Evolutionary conservation across 2,329 filamentous ascomycete species (phyloP).

Genomic region (Aureobasidium pullulans): DNA sequence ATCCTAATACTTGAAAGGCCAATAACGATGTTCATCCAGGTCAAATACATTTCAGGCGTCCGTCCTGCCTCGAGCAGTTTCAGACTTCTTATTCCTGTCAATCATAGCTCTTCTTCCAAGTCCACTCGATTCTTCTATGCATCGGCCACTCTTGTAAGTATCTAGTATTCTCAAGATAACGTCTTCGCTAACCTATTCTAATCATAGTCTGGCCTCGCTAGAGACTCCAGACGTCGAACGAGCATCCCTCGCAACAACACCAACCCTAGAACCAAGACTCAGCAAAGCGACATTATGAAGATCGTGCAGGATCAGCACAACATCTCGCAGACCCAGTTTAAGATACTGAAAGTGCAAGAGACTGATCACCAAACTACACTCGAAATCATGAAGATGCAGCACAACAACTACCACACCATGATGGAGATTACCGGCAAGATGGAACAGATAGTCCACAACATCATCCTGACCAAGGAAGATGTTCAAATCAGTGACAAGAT

Average conservation of each 20-base stretch:
- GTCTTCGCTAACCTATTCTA: background rate
- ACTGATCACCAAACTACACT: no score
- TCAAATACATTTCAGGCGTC: no score
- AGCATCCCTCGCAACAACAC: background rate
- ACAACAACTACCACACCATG: background rate
- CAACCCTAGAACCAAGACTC: background rate
- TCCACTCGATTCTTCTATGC: background rate
- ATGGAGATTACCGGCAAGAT: background rate
- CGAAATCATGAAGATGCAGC: background rate
- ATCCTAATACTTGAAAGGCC: no score
- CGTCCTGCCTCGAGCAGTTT: no score
- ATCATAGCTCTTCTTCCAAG: background rate
- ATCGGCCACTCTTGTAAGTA: background rate
- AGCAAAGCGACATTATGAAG: background rate
- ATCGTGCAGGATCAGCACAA: background rate
- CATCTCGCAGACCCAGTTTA: background rate
- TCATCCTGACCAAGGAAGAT: background rate
- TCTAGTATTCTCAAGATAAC: background rate
- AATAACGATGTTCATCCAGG: no score
- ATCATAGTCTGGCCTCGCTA: background rate
- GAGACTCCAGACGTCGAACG: background rate
- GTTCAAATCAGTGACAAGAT: conserved; percentile 8
- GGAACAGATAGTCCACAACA: background rate
- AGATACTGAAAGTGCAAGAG: background rate
- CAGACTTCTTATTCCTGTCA: no score